phyloP scores from a whole-genome alignment of 1,139 yeast genomes.

The Debaryomycetaceae sp. region DNA sequence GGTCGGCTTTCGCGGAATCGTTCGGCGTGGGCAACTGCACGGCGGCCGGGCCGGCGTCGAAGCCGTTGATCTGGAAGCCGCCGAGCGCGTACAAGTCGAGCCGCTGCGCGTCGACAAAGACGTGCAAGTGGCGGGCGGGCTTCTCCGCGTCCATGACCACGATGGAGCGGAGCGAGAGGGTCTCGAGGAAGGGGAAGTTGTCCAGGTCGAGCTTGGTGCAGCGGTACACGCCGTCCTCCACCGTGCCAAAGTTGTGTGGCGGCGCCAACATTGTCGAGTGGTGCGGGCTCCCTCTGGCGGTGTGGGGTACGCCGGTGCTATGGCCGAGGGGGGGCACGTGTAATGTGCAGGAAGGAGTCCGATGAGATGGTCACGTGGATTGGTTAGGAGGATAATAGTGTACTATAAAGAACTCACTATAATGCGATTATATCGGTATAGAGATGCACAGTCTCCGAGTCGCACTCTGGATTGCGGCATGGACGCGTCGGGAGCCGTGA shows the following conservation, averaged over 20 bases:
- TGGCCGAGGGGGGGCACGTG: no score
- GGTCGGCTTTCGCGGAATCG: conserved; percentile 31
- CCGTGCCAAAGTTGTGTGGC: conserved; percentile 70
- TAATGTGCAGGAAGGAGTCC: no score
- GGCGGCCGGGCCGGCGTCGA: no score
- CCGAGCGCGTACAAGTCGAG: conserved; percentile 38
- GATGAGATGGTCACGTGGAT: background rate
- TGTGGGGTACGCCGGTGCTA: no score
- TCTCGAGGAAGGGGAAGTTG: conserved; percentile 56
- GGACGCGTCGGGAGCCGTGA: no score
- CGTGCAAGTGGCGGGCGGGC: conserved; percentile 44
- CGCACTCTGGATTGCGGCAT: no score
- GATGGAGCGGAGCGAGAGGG: conserved; percentile 46
- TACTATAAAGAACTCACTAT: no score
- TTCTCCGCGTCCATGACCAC: conserved; percentile 62
- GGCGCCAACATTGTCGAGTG: conserved; percentile 49
- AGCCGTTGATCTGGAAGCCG: conserved; percentile 15
- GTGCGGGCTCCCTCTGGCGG: no score
- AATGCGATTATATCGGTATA: no score
- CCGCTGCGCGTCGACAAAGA: conserved; percentile 32
- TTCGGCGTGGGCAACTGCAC: conserved; percentile 4
- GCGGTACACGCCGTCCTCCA: conserved; percentile 60
- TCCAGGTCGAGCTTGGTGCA: conserved; percentile 45
- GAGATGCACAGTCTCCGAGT: no score
- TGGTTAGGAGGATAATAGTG: no score